Percentiles rank a stretch among this genome's conserved stretches.
These are phyloP conservation scores for Malbranchea cinnamomea DNA, from an alignment of 2,329 filamentous ascomycete genomes.

Conservation along the genomic window DNA sequence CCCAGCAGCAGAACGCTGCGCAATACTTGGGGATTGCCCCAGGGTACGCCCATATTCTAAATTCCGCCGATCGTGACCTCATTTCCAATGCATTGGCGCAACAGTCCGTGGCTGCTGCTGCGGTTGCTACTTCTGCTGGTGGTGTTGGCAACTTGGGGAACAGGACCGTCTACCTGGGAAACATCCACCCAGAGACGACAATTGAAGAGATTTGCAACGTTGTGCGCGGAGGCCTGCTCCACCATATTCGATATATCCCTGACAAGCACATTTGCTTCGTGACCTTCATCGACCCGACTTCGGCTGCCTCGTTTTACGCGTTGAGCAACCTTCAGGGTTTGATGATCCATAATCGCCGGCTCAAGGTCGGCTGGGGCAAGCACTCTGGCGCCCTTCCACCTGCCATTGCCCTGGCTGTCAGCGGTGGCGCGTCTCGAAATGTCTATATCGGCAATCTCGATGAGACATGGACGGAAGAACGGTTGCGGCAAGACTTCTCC, in stretches of 20 bases:
- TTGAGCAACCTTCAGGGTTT: slow-evolving; percentile 92
- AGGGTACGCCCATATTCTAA: slow-evolving; percentile 90
- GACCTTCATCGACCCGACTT: slow-evolving; percentile 96
- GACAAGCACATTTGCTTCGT: slow-evolving; percentile 99
- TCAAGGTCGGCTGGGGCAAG: slow-evolving; percentile 99
- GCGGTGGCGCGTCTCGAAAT: slow-evolving; percentile 91
- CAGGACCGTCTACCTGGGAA: slow-evolving; percentile 92
- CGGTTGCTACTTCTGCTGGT: slow-evolving; percentile 89
- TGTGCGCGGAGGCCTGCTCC: slow-evolving; percentile 82
- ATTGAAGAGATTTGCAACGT: slow-evolving; percentile 99
- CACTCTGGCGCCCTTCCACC: slow-evolving; percentile 92
- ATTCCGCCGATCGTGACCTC: slow-evolving; percentile 86
- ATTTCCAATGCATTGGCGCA: slow-evolving; percentile 94
- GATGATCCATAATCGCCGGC: slow-evolving; percentile 95
- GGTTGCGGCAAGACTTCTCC: slow-evolving; percentile 87
- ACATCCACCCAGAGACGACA: slow-evolving; percentile 97
- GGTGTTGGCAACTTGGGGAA: slow-evolving; percentile 97
- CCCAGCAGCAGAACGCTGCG: slow-evolving; percentile 95
- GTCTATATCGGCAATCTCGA: slow-evolving; percentile 97
- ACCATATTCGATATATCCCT: slow-evolving; percentile 97
- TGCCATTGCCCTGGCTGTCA: slow-evolving; percentile 89
- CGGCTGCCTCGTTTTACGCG: slow-evolving; percentile 93
- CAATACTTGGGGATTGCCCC: slow-evolving; percentile 96
- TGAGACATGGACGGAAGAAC: slow-evolving; percentile 93
- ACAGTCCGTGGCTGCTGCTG: slow-evolving; percentile 91